These are phyloP conservation scores for Crithidia expoeki DNA, from an alignment of 208 protist genomes.

Conservation along the genomic window DNA sequence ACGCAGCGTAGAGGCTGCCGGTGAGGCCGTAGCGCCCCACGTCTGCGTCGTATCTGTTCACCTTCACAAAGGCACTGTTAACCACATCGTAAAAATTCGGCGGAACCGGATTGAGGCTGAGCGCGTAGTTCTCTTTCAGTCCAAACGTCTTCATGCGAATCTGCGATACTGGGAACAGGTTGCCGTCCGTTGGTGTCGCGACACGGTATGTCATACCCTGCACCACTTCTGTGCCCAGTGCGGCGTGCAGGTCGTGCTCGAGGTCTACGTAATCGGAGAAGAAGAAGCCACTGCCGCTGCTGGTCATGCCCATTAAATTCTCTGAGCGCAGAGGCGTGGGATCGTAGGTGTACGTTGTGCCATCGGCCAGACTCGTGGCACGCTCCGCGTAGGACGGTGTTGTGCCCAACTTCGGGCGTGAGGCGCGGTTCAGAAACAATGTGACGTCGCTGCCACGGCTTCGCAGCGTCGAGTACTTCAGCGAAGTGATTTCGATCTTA, in stretches of 20 bases:
- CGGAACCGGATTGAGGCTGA: constrained; percentile 34
- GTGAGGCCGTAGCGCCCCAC: constrained; percentile 37
- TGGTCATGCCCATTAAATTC: constrained; percentile 10
- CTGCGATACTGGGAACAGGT: constrained; percentile 4
- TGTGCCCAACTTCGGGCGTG: background rate
- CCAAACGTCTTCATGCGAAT: constrained; percentile 37
- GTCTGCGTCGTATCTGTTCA: constrained; percentile 25
- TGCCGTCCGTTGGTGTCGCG: background rate
- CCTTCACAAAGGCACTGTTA: constrained; percentile 34
- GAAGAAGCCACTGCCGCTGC: constrained; percentile 1
- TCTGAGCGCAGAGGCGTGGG: background rate
- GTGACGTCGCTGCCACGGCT: constrained; percentile 25
- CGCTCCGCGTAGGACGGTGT: constrained; percentile 10
- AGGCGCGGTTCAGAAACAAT: background rate
- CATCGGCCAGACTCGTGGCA: background rate
- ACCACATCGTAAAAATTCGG: constrained; percentile 64
- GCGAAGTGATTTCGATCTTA: constrained; percentile 65
- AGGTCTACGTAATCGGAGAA: constrained; percentile 22
- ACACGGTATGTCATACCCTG: constrained; percentile 23
- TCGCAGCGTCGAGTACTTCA: constrained; percentile 34
- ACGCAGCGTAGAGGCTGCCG: constrained; percentile 38
- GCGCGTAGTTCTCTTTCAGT: constrained; percentile 12
- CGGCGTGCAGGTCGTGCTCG: constrained; percentile 1
- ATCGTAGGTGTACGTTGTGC: constrained; percentile 17
- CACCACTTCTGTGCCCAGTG: constrained; percentile 2